These are phyloP conservation scores for Solanum medicagineum DNA, from an alignment of 257 asterid species.

Conservation along the genomic window DNA sequence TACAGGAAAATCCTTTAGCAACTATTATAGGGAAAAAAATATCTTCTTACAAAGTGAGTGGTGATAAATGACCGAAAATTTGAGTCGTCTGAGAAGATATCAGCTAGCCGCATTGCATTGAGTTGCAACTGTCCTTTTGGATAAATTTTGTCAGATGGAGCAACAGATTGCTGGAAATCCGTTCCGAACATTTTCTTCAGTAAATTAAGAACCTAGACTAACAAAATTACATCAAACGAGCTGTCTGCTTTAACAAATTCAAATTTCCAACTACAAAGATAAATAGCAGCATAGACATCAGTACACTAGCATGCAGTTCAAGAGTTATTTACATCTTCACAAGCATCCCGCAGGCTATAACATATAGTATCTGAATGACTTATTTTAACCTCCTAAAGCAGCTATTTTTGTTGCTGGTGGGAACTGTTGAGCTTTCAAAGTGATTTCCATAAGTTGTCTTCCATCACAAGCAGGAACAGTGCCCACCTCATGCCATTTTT, in stretches of 20 bases:
- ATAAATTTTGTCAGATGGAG: slow-evolving; percentile 34
- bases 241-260: background rate
- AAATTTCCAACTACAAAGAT: background rate
- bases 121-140: slow-evolving; percentile 89
- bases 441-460: background rate
- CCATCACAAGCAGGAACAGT: background rate
- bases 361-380: background rate
- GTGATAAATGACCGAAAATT: slow-evolving; percentile 74
- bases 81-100: slow-evolving; percentile 93
- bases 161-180: slow-evolving; percentile 27
- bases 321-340: background rate
- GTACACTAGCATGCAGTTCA: background rate
- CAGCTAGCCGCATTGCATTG: slow-evolving; percentile 90
- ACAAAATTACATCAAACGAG: slow-evolving; percentile 10
- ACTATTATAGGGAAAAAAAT: background rate
- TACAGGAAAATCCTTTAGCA: background rate
- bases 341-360: background rate
- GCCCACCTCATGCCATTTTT: background rate
- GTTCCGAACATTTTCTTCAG: slow-evolving; percentile 74
- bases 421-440: background rate
- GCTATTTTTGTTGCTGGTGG: background rate
- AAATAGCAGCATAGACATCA: background rate
- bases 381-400: background rate
- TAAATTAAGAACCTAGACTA: slow-evolving; percentile 64
- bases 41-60: slow-evolving; percentile 59